phyloP scores from a whole-genome alignment of 1,284 basidiomycete species.

The Leucoagaricus sp. region DNA sequence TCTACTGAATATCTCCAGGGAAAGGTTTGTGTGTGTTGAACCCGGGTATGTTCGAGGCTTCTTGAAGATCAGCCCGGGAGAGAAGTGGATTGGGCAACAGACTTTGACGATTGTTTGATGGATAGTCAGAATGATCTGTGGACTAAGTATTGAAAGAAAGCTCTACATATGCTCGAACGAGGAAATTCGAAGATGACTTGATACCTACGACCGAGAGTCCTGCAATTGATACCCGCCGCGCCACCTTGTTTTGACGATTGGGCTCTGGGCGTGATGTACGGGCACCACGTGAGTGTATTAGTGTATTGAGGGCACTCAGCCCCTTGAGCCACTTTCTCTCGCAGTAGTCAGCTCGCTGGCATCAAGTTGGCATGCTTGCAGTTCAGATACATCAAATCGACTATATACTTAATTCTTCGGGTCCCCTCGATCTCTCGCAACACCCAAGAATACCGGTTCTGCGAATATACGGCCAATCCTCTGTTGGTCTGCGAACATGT shows the following conservation, averaged over 20 bases:
- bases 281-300: too few relatives aligned
- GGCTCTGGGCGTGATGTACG: too few relatives aligned
- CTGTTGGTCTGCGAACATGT: slow-evolving; percentile 78
- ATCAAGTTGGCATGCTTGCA: background rate
- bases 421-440: slow-evolving; percentile 62
- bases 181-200: too few relatives aligned
- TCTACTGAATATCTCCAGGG: slow-evolving; percentile 44
- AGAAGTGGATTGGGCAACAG: slow-evolving; percentile 78
- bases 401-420: slow-evolving; percentile 54
- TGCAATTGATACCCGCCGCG: background rate
- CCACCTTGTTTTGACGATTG: too few relatives aligned
- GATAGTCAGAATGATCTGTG: too few relatives aligned
- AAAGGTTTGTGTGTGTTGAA: slow-evolving; percentile 83
- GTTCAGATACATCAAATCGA: slow-evolving; percentile 64
- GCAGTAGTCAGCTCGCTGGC: background rate
- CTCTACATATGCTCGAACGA: too few relatives aligned
- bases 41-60: slow-evolving; percentile 81
- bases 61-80: slow-evolving; percentile 56
- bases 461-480: slow-evolving; percentile 86
- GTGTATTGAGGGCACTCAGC: too few relatives aligned
- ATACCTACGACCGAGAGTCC: background rate
- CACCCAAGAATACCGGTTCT: slow-evolving; percentile 77
- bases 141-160: too few relatives aligned
- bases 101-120: slow-evolving; percentile 51
- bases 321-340: too few relatives aligned